Evolutionary conservation across 1,284 basidiomycete species (phyloP).

Genomic region (Mycosarcoma mackinlayi): DNA sequence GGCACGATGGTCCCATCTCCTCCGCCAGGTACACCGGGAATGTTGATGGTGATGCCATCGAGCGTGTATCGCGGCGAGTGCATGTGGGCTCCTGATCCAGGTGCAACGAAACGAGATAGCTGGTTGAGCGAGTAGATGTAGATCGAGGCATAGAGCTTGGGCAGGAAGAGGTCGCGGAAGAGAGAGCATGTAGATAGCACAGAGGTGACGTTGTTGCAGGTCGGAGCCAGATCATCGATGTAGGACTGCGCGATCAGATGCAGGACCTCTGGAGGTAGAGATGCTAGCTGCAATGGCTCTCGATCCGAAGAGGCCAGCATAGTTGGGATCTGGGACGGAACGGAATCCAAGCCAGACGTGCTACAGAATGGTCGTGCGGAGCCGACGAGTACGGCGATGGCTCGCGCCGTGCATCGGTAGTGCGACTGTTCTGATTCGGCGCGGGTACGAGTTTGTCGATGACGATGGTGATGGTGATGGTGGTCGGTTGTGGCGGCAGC

Average conservation of each 20-base stretch:
- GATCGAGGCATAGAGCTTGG: conserved; percentile 33
- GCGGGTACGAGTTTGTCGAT: too few species aligned
- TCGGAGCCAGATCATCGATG: conserved; percentile 2
- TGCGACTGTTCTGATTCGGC: too few species aligned
- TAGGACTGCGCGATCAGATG: conserved; percentile 26
- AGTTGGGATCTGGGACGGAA: too few species aligned
- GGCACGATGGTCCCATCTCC: conserved; percentile 8
- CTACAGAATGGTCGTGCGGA: too few species aligned
- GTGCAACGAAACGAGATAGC: conserved; percentile 12
- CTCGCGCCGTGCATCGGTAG: too few species aligned
- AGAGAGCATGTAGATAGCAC: conserved; percentile 18
- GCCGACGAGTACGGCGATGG: too few species aligned
- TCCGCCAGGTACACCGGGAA: conserved; percentile 36
- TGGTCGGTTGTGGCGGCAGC: too few species aligned
- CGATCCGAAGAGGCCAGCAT: neutral
- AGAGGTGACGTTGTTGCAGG: conserved; percentile 10
- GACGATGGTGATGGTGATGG: too few species aligned
- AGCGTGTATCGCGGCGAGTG: conserved; percentile 13
- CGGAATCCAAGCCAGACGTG: too few species aligned
- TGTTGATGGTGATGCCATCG: conserved; percentile 29
- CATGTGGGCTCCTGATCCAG: conserved; percentile 6
- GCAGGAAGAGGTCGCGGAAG: conserved; percentile 24
- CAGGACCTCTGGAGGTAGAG: conserved; percentile 27
- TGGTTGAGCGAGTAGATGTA: conserved; percentile 21
- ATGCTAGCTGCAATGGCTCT: conserved; percentile 2